Base-by-base conservation (phyloP, 225 moss, liverwort and hornwort species). In the Asterella californica region DNA sequence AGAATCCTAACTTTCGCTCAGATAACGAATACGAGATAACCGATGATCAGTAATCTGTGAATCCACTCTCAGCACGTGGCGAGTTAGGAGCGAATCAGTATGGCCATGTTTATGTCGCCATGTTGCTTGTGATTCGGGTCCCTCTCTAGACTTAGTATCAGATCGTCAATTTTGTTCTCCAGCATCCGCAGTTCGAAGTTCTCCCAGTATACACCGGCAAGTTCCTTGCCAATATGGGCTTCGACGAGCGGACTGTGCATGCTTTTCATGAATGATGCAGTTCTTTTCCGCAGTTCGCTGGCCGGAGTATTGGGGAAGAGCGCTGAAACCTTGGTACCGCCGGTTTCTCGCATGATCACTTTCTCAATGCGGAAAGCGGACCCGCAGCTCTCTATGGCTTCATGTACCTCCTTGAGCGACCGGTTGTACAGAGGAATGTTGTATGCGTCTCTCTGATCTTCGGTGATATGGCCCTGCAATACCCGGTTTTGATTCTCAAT, bases 391-490 rank as follows among this genome's bases (percentile, higher is more conserved):
- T 60, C 21, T 57, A 76, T 38, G 0, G 57, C 76, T 60, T 76
- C 60, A 24, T 22, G 55, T 30, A 76, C 76, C 59, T 76, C 76
- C 60, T 76, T 32, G n/a, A 57, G 1, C 32, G 76, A 57, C 22
- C 76, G 34, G 60, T 24, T 33, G 53, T 76, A 76, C 4, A 76
- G 22, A 17, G 76, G 76, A 60, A 76, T 34, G n/a, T 76, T 76
- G 57, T 17, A 76, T 5, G 76, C 36, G 60, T 76, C 76, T 61
- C 76, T 60, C 7, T 76, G 76, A n/a, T 76, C 76, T 38, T 76
- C 60, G 3, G 76, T 76, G 59, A 76, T 55, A 38, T 57, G 54
- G 17, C 59, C 76, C 76, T 76, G 54, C 32, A 75, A 10, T 36
- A 66, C 15, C 33, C 14, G 17, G 0, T 33, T 29, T 10, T 34